Evolutionary conservation across 2,329 filamentous ascomycete genomes (phyloP), one percentile per base, ranked within the genome.

Genomic region (Eurotiales sp.): DNA sequence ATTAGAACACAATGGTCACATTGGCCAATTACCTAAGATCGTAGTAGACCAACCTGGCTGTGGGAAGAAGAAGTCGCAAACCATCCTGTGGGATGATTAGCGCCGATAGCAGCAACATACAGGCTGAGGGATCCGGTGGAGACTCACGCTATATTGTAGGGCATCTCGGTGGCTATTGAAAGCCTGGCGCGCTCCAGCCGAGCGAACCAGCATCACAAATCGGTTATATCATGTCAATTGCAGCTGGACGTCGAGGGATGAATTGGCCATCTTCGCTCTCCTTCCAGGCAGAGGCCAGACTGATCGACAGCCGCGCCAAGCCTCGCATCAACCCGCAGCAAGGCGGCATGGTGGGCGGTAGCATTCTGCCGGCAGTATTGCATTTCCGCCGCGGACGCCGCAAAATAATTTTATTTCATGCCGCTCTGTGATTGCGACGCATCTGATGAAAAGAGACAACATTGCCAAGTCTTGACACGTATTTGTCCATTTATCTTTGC

Each of bases 51-150:
- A 30, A 51, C 77, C 91, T 47, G 93, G 92, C 65, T 97, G 92
- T 12, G 93, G 93, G 68, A 95, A 99, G 84, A 99, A 99, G 80
- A 95, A 96, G 78, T 99, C 93, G 81, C 92, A 91, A 70, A 96
- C 88, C 93, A 99, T 99, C 54, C 81, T 84, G 59, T 39, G 6
- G 11, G 51, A 22, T 8, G 53, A 61, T 69, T 50, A 68, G 58
- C 43, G 49, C 53, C 53, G 29, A 51, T 50, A 37, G 11, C n/a
- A 21, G 10, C 15, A 15, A 21, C 17, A 17, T 17, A 45, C 5
- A 27, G 25, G 25, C n/a, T n/a, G n/a, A 42, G 41, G 22, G 30
- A 22, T 39, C 22, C 14, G 29, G n/a, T n/a, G 17, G 8, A 11
- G 34, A 69, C 80, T 61, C 70, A 84, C 81, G 84, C 83, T 66